Conservation (phyloP, 164 flowering plant species). For the Brasenia schreberi region DNA sequence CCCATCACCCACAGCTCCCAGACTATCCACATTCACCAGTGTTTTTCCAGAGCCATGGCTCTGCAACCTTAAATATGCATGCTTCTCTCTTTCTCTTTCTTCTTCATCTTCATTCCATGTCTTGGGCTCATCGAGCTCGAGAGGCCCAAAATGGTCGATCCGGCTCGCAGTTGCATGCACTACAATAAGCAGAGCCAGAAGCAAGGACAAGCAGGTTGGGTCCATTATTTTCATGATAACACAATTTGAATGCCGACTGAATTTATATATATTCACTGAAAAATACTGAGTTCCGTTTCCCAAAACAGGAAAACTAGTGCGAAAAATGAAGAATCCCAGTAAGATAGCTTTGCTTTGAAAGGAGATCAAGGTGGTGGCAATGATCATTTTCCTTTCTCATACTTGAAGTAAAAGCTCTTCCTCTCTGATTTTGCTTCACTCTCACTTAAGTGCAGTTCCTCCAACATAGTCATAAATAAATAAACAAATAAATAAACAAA, state of each 20-base stretch:
- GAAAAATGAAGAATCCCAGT: neutral
- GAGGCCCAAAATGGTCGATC: neutral
- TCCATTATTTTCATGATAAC: neutral
- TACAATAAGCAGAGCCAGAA: neutral
- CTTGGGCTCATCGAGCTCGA: neutral
- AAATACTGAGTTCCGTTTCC: neutral
- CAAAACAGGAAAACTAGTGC: neutral
- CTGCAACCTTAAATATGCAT: constrained; percentile 15
- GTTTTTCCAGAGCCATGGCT: constrained; percentile 33
- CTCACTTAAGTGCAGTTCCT: neutral
- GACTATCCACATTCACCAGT: constrained; percentile 72
- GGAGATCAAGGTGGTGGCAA: neutral
- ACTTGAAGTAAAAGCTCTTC: neutral
- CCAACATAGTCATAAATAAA: too few species aligned
- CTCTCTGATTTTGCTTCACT: neutral
- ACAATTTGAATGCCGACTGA: neutral
- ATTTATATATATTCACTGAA: too few species aligned
- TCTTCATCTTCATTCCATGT: constrained; percentile 1
- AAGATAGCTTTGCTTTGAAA: neutral
- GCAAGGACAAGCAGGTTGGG: neutral
- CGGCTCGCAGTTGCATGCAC: neutral
- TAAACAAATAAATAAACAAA: too few species aligned
- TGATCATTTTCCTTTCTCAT: neutral
- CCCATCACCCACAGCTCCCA: constrained; percentile 95
- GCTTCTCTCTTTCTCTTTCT: constrained; percentile 29